These are phyloP conservation scores for Polyporus arcularius DNA, from an alignment of 768 basidiomycete species.

Conservation along the genomic window DNA sequence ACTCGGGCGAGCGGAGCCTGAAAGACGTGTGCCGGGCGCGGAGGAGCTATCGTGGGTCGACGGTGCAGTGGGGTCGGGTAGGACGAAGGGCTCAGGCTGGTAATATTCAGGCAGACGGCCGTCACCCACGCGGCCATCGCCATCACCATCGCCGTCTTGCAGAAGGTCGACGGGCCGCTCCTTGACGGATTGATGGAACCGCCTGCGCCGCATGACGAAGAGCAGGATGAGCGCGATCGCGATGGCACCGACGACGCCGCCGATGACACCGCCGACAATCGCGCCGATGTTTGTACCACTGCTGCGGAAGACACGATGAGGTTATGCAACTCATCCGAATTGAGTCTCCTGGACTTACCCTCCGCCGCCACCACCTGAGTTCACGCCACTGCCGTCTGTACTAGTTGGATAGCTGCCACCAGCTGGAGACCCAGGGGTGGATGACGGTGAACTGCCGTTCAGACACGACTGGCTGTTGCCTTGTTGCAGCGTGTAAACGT, in stretches of 20 bases:
- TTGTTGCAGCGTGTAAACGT: constrained; percentile 52
- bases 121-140: constrained; percentile 33
- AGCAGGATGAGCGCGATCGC: constrained; percentile 42
- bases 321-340: too few species aligned
- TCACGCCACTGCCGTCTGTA: constrained; percentile 37
- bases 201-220: constrained; percentile 50
- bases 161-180: constrained; percentile 71
- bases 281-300: constrained; percentile 20
- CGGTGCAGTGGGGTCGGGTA: constrained; percentile 58
- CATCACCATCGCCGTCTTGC: constrained; percentile 55
- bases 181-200: constrained; percentile 40
- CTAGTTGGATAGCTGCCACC: constrained; percentile 72
- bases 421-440: constrained; percentile 75
- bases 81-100: constrained; percentile 74
- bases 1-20: constrained; percentile 11
- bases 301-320: constrained; percentile 14
- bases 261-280: constrained; percentile 49
- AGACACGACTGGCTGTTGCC: constrained; percentile 58
- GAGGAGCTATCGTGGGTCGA: constrained; percentile 36
- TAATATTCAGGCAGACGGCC: constrained; percentile 70
- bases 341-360: not conserved
- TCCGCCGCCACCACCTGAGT: constrained; percentile 16
- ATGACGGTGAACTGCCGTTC: constrained; percentile 63
- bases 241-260: constrained; percentile 55
- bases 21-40: not conserved